Base-by-base conservation (phyloP, 139 green algal species). In the Chlamydomonas schloesseri region DNA sequence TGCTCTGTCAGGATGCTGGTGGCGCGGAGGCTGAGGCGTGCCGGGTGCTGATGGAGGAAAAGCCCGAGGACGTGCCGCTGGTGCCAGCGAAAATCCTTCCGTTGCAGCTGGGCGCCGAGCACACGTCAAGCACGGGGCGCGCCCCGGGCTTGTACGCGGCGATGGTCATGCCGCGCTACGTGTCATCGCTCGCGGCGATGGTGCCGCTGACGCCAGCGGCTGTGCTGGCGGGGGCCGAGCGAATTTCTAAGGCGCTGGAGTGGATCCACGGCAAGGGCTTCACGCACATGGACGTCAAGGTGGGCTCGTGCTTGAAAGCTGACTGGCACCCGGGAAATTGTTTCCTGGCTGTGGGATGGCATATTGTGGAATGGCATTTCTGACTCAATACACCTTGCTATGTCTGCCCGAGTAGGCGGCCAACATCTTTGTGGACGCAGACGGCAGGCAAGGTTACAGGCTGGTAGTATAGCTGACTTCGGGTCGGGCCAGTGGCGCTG, bases 271-370 rank as follows among this genome's bases (percentile, higher is more conserved):
- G 28, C 42, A 70, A 71, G 47, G 77, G 77, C 62, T 74, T 42
- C 68, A 42, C 57, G 31, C 77, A 84, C 64, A 84, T 84, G 77
- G 77, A 84, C 46, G 64, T 84, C 34, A 74, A 84, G 77, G 64
- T 83, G 20, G 37, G n/a, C n/a, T n/a, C n/a, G n/a, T n/a, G n/a
- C n/a, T n/a, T n/a, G n/a, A n/a, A n/a, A n/a, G n/a, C n/a, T n/a
- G n/a, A n/a, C n/a, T n/a, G n/a, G n/a, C n/a, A n/a, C n/a, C n/a
- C n/a, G n/a, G n/a, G n/a, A n/a, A n/a, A n/a, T n/a, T n/a, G n/a
- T n/a, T n/a, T n/a, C n/a, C n/a, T n/a, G n/a, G n/a, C n/a, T n/a
- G n/a, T n/a, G n/a, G n/a, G n/a, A n/a, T n/a, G n/a, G n/a, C n/a
- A n/a, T n/a, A n/a, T n/a, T n/a, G n/a, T n/a, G n/a, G n/a, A n/a